Evolutionary conservation across 306 rosid genomes (phyloP).

Genomic region (Ormosia semicastrata): DNA sequence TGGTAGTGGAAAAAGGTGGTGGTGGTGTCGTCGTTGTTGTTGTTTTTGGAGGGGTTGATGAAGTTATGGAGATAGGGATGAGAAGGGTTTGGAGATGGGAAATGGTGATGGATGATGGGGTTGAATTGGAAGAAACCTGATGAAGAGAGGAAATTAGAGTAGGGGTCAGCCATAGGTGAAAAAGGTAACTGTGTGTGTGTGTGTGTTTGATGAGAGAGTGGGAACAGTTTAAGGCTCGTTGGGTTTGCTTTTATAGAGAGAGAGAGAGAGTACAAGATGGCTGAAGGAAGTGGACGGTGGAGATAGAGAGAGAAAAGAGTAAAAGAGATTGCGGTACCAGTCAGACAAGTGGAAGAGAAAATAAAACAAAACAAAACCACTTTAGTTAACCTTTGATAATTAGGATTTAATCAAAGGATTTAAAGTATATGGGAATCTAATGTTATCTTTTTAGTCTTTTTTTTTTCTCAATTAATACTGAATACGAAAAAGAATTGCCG

Average conservation of each 20-base stretch:
- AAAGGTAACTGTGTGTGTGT: slow-evolving; percentile 15
- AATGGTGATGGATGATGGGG: slow-evolving; percentile 11
- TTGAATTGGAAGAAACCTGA: slow-evolving; percentile 38
- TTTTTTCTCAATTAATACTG: not conserved
- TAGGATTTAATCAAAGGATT: not conserved
- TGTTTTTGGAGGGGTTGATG: not conserved
- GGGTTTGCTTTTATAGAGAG: slow-evolving; percentile 47
- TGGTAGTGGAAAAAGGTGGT: slow-evolving; percentile 14
- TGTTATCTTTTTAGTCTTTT: not conserved
- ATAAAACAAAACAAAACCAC: too few species aligned
- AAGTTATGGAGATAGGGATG: slow-evolving; percentile 23
- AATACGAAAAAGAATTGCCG: slow-evolving; percentile 15
- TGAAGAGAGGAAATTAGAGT: slow-evolving; percentile 42
- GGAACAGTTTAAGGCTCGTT: slow-evolving; percentile 44
- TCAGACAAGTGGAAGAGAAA: slow-evolving; percentile 1
- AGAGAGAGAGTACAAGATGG: slow-evolving; percentile 77
- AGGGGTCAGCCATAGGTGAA: slow-evolving; percentile 50
- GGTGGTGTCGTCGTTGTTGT: not conserved
- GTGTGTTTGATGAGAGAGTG: slow-evolving; percentile 27
- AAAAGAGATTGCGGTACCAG: slow-evolving; percentile 33
- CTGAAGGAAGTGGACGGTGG: slow-evolving; percentile 84
- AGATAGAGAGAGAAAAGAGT: slow-evolving; percentile 38
- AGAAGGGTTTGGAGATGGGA: slow-evolving; percentile 30
- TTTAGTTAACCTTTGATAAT: not conserved
- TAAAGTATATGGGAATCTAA: slow-evolving; percentile 10